A percentile compares a stretch with the other conserved stretches of the same genome.
These are phyloP conservation scores for Dendrobium nobile DNA, from an alignment of 106 monocot genomes.

Conservation along the genomic window DNA sequence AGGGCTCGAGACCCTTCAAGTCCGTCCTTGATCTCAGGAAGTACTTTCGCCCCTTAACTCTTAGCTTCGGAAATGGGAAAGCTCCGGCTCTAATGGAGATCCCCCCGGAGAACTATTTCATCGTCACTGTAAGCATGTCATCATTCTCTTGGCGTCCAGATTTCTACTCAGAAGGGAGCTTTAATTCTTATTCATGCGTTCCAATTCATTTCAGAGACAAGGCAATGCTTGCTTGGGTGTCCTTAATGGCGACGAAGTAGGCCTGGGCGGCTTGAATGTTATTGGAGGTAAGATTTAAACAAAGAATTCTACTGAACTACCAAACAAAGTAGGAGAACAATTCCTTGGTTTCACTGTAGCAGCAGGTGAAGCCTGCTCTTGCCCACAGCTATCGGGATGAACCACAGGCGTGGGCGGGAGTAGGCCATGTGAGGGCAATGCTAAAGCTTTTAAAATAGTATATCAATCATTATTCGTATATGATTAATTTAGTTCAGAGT, in stretches of 20 bases:
- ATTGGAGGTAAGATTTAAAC: slow-evolving; percentile 58
- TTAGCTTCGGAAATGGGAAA: slow-evolving; percentile 41
- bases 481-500: too few species aligned
- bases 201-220: slow-evolving; percentile 35
- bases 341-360: not conserved
- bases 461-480: too few species aligned
- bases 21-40: slow-evolving; percentile 43
- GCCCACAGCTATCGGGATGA: too few species aligned
- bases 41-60: slow-evolving; percentile 39
- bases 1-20: slow-evolving; percentile 60
- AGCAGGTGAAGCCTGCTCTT: too few species aligned
- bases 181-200: not conserved
- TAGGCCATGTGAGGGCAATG: too few species aligned
- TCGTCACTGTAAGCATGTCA: slow-evolving; percentile 41
- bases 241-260: slow-evolving; percentile 61
- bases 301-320: too few species aligned
- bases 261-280: slow-evolving; percentile 47
- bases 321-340: too few species aligned
- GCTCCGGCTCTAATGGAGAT: slow-evolving; percentile 32
- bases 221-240: slow-evolving; percentile 81
- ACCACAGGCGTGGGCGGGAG: too few species aligned
- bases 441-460: too few species aligned
- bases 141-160: not conserved
- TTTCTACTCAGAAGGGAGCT: not conserved
- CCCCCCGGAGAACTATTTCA: slow-evolving; percentile 44